Evolutionary conservation across 2,329 filamentous ascomycete species (phyloP), one percentile per base, ranked within the genome.

Genomic region (Arthroderma uncinatum): DNA sequence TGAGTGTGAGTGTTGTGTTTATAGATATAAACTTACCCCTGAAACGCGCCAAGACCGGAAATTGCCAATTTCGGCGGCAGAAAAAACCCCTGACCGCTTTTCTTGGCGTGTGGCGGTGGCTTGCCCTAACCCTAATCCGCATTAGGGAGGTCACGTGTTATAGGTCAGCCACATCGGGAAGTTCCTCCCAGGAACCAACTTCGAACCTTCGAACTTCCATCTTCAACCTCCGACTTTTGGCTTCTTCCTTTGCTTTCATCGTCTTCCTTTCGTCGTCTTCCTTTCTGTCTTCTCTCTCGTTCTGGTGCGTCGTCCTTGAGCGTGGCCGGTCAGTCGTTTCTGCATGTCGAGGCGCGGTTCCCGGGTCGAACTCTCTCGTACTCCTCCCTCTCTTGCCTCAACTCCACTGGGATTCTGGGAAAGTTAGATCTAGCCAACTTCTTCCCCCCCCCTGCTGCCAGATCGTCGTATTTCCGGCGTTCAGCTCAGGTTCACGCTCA

Each of bases 371-470:
- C n/a, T n/a, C n/a, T 7, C 48, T 5, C 40, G n/a, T 23, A 5
- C 40, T 44, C 40, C n/a, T n/a, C 40, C n/a, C n/a, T 14, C 36
- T 21, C n/a, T 19, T 53, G 14, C 30, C 6, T 53, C 44, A 39
- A 14, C 36, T 48, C 44, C 44, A 30, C 44, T 10, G 23, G 44
- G 44, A 48, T 28, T 21, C 44, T 28, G 44, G 44, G 44, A 48
- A 48, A 48, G 44, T 48, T 48, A 48, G 44, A 48, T 48, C 44
- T 28, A 48, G 44, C 25, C 44, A 30, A 48, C 21, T 30, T 48
- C 21, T 30, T 16, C 23, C 6, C 4, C 6, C 33, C 48, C 8
- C 21, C 50, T 14, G 28, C 50, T 53, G 50, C 50, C 28, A 14
- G 50, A 53, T 53, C 50, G 30, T 53, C 50, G 50, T 53, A 39